Evolutionary conservation across 164 flowering plant genomes (phyloP).

Genomic region (Umbellularia californica): DNA sequence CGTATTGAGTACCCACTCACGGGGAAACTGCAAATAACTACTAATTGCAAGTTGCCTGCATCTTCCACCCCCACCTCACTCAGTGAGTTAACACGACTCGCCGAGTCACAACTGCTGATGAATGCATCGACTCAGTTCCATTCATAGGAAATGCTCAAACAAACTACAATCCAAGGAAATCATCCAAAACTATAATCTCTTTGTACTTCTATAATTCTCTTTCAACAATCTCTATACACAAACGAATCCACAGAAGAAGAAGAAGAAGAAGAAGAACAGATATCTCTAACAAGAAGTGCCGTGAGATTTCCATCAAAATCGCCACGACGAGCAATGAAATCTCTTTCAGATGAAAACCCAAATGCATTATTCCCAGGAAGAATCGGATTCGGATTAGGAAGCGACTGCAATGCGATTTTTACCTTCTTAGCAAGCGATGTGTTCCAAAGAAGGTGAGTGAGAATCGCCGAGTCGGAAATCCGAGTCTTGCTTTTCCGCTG

Average conservation of each 20-base stretch:
- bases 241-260: conserved; percentile 31
- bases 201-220: not conserved
- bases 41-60: no score
- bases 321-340: conserved; percentile 24
- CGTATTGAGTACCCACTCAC: no score
- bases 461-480: conserved; percentile 47
- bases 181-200: not conserved
- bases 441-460: conserved; percentile 46
- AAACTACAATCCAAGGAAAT: no score
- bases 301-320: conserved; percentile 28
- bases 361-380: not conserved
- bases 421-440: conserved; percentile 32
- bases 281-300: conserved; percentile 29
- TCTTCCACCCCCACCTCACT: no score
- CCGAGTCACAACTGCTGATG: no score
- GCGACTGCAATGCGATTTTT: conserved; percentile 32
- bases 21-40: no score
- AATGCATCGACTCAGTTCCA: no score
- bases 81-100: no score
- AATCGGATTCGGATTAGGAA: conserved; percentile 37
- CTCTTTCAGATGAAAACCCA: not conserved
- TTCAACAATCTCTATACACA: conserved; percentile 67
- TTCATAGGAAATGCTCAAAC: no score
- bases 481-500: conserved; percentile 53
- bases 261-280: conserved; percentile 38